A percentile compares a stretch with the other conserved stretches of the same genome.
Evolutionary conservation across 2,329 filamentous ascomycete species (phyloP).

Genomic region (Monosporascus ibericus): DNA sequence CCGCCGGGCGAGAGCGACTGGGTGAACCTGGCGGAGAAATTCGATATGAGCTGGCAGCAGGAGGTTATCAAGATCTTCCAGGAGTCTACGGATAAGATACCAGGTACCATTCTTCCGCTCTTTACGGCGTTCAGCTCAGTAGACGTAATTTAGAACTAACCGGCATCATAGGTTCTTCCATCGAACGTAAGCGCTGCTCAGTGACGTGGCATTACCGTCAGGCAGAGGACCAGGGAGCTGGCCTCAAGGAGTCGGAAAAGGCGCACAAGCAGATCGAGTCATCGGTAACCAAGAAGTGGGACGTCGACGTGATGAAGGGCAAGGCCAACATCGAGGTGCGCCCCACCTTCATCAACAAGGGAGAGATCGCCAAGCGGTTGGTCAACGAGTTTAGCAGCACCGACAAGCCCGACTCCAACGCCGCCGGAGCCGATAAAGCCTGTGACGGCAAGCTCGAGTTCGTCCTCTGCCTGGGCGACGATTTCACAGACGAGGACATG

Average conservation of each 20-base stretch:
- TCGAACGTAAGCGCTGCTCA: constrained; percentile 90
- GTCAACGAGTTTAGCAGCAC: constrained; percentile 61
- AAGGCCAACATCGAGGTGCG: constrained; percentile 96
- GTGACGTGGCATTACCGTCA: constrained; percentile 96
- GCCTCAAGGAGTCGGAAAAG: constrained; percentile 69
- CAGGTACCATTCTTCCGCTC: constrained; percentile 46
- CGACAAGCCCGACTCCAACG: constrained; percentile 19
- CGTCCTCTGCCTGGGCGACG: constrained; percentile 85
- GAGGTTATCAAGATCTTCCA: constrained; percentile 82
- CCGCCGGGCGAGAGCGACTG: constrained; percentile 70
- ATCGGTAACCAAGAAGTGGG: constrained; percentile 71
- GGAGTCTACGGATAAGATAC: constrained; percentile 79
- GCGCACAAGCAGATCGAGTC: constrained; percentile 77
- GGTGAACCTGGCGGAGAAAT: constrained; percentile 81
- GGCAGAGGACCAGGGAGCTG: constrained; percentile 73
- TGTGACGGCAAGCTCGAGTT: constrained; percentile 63
- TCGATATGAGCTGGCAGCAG: constrained; percentile 88
- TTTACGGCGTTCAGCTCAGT: background rate
- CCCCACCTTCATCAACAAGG: constrained; percentile 97
- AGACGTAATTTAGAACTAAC: background rate
- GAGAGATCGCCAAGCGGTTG: constrained; percentile 82
- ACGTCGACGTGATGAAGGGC: constrained; percentile 93
- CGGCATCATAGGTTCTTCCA: constrained; percentile 64
- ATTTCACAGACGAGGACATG: constrained; percentile 96
- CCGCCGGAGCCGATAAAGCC: constrained; percentile 28